These are phyloP conservation scores for Cutaneotrichosporon cyanovorans DNA, from an alignment of 1,284 basidiomycete genomes.

Conservation along the genomic window DNA sequence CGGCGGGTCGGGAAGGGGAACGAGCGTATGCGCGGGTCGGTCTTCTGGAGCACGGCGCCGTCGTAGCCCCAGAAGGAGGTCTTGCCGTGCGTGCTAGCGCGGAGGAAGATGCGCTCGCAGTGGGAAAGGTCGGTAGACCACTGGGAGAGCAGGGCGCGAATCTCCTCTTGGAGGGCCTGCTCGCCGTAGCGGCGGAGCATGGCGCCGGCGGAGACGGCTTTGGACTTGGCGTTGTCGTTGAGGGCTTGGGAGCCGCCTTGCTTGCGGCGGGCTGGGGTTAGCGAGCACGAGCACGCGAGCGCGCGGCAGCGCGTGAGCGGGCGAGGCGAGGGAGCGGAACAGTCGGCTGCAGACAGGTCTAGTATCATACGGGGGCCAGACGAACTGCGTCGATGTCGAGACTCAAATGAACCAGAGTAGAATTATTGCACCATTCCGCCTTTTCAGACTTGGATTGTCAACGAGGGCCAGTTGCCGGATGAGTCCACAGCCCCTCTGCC, in stretches of 20 bases:
- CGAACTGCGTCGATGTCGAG: not conserved
- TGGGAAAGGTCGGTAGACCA: conserved; percentile 75
- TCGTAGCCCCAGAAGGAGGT: conserved; percentile 85
- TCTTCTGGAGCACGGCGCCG: conserved; percentile 55
- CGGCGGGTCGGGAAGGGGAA: conserved; percentile 91
- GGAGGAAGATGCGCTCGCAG: conserved; percentile 81
- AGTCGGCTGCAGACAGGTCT: too few relatives aligned
- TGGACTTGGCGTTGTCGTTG: conserved; percentile 88
- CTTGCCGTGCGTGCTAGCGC: conserved; percentile 75
- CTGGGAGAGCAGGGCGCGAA: conserved; percentile 66
- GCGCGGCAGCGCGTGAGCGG: too few relatives aligned
- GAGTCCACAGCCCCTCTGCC: too few relatives aligned
- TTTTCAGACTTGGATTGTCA: too few relatives aligned
- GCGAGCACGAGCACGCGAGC: not conserved
- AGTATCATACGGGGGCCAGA: too few relatives aligned
- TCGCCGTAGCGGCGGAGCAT: conserved; percentile 92
- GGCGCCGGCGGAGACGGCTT: conserved; percentile 91
- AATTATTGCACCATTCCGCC: too few relatives aligned
- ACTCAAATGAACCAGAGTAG: too few relatives aligned
- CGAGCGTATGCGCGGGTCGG: conserved; percentile 69
- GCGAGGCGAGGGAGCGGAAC: too few relatives aligned
- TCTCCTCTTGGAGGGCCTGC: conserved; percentile 86
- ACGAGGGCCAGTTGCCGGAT: too few relatives aligned
- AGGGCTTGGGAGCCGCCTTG: conserved; percentile 91
- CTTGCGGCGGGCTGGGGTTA: conserved; percentile 66